phyloP scores from a whole-genome alignment of 768 basidiomycete species.

The Tubosaeta brunneosetosa region DNA sequence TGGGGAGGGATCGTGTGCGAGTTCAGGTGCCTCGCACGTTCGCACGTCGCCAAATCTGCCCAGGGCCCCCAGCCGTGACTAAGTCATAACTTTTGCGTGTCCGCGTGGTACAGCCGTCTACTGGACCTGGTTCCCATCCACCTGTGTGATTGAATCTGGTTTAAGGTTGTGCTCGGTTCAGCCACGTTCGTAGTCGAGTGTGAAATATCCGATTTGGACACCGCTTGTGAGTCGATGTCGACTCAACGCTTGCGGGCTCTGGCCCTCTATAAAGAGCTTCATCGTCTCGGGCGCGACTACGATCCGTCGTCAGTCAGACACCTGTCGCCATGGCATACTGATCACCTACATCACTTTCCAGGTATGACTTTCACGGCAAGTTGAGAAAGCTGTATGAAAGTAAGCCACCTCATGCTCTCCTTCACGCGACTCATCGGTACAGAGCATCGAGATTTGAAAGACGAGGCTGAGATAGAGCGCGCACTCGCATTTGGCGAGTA shows the following conservation, averaged over 20 bases:
- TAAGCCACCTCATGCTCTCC: slow-evolving; percentile 40
- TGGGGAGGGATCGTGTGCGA: background rate
- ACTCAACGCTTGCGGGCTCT: slow-evolving; percentile 59
- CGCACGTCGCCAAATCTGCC: slow-evolving; percentile 5
- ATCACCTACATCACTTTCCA: slow-evolving; percentile 25
- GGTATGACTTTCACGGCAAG: slow-evolving; percentile 75
- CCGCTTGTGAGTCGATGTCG: background rate
- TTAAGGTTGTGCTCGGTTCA: background rate
- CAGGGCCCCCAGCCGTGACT: background rate
- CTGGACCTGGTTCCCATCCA: background rate
- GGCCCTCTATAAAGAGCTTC: slow-evolving; percentile 77
- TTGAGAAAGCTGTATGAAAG: slow-evolving; percentile 72
- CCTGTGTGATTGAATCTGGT: background rate
- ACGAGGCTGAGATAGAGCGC: slow-evolving; percentile 69
- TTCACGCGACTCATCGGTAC: too few species aligned
- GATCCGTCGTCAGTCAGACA: slow-evolving; percentile 64
- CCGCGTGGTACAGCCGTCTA: background rate
- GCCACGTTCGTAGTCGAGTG: background rate
- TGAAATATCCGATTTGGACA: slow-evolving; percentile 1
- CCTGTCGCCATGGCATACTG: slow-evolving; percentile 7
- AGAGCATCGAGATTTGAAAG: slow-evolving; percentile 67
- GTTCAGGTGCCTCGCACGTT: slow-evolving; percentile 30
- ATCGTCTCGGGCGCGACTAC: slow-evolving; percentile 75
- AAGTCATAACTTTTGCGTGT: background rate
- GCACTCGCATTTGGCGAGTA: slow-evolving; percentile 75